Base-by-base conservation (phyloP, 2,329 filamentous ascomycete species). In the Pseudogymnoascus sp. region DNA sequence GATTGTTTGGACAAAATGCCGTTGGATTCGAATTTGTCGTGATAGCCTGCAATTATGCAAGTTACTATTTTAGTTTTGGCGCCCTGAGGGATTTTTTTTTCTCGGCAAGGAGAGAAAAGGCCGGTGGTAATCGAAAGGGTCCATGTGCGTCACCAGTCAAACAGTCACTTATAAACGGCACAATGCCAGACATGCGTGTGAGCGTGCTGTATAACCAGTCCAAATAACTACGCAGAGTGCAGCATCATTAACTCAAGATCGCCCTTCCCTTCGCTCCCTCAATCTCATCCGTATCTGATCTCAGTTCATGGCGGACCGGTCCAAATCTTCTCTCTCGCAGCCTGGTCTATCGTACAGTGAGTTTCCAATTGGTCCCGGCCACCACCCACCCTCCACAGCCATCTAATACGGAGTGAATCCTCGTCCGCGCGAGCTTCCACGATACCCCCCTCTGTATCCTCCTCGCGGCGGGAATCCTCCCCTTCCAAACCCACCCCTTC, bases 401-500 rank as follows among this genome's bases (percentile, higher is more conserved):
- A 59, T 64, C 74, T 82, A 89, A 75, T 89, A 89, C 64, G 87
- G 87, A 63, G 82, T 76, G 73, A 79, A 88, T 66, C 86, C 86
- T 70, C 86, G 82, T 63, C 82, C 77, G 62, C 80, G 76, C 69
- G 56, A 21, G 31, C 88, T 83, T 62, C 84, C 87, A 64, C 87
- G 81, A 72, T 79, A 80, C 15, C 79, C 80, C 63, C 82, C 82
- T 65, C 83, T 79, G 71, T 89, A 89, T 61, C 85, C 86, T 64
- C 85, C 85, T 63, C 78, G 73, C 66, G 77, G 75, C 61, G 75
- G 74, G 65, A 74, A 73, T n/a, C 77, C 78, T 53, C 80, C 78
- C 50, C 84, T 77, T 7, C 83, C 80, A 63, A 80, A 79, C 64
- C 78, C 75, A 61, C 83, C 80, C 68, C 83, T 77, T 60, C 83